Conservation (phyloP, 352 stramenopile species). For the Aphanomyces cochlioides region DNA sequence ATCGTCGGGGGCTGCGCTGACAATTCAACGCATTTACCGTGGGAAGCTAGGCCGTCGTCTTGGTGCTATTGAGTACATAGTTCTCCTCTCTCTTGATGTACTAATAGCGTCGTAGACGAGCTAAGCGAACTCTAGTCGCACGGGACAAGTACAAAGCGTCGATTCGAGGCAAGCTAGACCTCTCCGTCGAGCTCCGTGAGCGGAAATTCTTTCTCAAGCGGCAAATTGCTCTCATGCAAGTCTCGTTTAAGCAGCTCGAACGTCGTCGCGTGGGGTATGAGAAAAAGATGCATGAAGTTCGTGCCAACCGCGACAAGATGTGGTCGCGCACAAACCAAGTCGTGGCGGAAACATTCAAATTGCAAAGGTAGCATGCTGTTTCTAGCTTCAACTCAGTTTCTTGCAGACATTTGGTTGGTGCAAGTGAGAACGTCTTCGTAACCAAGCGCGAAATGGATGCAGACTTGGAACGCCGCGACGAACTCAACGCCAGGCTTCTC, state of each 20-base stretch:
- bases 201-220: slow-evolving; percentile 28
- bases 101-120: slow-evolving; percentile 22
- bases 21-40: slow-evolving; percentile 16
- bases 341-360: slow-evolving; percentile 16
- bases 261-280: slow-evolving; percentile 25
- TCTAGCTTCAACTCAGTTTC: not conserved
- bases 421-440: slow-evolving; percentile 28
- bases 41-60: slow-evolving; percentile 25
- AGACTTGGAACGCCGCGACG: not conserved
- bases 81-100: slow-evolving; percentile 6
- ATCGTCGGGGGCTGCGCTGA: slow-evolving; percentile 4
- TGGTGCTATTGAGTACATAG: slow-evolving; percentile 23
- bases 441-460: slow-evolving; percentile 22
- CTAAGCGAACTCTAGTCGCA: slow-evolving; percentile 11
- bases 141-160: slow-evolving; percentile 23
- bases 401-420: slow-evolving; percentile 25
- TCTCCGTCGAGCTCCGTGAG: slow-evolving; percentile 8
- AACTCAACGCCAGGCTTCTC: slow-evolving; percentile 10
- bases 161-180: slow-evolving; percentile 11
- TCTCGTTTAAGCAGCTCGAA: not conserved
- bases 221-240: slow-evolving; percentile 22
- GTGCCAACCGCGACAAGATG: not conserved
- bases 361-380: not conserved
- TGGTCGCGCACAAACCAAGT: slow-evolving; percentile 25
- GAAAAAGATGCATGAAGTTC: slow-evolving; percentile 28